These are phyloP conservation scores for Umbellularia californica DNA, from an alignment of 164 flowering plant species.

Conservation along the genomic window DNA sequence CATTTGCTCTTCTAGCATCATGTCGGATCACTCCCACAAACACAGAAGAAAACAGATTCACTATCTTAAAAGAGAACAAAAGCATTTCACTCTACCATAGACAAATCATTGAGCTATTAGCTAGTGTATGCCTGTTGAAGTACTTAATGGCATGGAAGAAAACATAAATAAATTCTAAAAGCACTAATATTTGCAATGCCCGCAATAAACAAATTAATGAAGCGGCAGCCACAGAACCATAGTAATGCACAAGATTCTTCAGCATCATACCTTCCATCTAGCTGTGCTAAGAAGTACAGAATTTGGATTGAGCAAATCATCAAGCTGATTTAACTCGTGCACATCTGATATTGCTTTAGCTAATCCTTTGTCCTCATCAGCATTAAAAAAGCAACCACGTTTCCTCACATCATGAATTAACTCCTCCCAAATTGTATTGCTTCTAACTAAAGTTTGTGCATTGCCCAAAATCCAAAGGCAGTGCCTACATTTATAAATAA, in stretches of 20 bases:
- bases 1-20: no score
- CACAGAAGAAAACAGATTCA: neutral
- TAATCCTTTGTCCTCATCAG: conserved; percentile 21
- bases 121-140: no score
- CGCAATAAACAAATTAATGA: neutral
- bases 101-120: no score
- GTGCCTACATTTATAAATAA: conserved; percentile 48
- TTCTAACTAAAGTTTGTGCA: conserved; percentile 15
- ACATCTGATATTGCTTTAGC: conserved; percentile 34
- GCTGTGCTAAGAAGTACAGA: conserved; percentile 46
- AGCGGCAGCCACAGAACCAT: neutral
- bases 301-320: conserved; percentile 51
- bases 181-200: no score
- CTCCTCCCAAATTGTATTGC: conserved; percentile 22
- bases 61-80: no score
- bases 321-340: conserved; percentile 60
- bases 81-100: no score
- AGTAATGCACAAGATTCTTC: neutral
- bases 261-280: conserved; percentile 66
- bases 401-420: conserved; percentile 19
- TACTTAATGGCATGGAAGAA: neutral
- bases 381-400: conserved; percentile 18
- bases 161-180: neutral
- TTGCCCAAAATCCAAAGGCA: conserved; percentile 35
- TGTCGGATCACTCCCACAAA: neutral